phyloP scores from a whole-genome alignment of 306 rosid species.

The Mimosa pudica region DNA sequence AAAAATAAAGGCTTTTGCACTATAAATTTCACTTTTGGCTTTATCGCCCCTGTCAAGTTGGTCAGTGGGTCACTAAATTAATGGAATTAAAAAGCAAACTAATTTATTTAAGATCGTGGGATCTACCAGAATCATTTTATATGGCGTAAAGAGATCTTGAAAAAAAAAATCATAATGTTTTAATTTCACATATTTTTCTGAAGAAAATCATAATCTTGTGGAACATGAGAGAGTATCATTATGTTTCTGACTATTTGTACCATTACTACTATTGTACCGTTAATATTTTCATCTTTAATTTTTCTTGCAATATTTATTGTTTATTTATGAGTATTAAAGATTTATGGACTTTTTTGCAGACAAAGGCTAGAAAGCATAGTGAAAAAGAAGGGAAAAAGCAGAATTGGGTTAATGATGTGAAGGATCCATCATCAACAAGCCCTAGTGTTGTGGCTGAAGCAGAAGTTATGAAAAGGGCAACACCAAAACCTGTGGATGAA shows the following conservation, averaged over 20 bases:
- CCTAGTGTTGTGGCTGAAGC: constrained; percentile 36
- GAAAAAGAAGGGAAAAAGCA: constrained; percentile 59
- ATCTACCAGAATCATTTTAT: background rate
- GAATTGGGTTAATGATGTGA: constrained; percentile 47
- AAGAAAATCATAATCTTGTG: background rate
- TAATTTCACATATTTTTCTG: no score
- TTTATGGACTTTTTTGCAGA: constrained; percentile 48
- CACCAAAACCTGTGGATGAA: constrained; percentile 77
- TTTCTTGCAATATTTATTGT: background rate
- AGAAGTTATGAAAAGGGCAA: constrained; percentile 34
- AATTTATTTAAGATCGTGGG: background rate
- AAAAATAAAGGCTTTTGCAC: background rate
- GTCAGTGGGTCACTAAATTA: background rate
- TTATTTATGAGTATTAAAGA: constrained; percentile 2
- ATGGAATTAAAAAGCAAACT: background rate
- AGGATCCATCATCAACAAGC: constrained; percentile 34
- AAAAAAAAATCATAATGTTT: background rate
- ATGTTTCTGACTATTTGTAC: background rate
- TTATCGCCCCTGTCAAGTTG: background rate
- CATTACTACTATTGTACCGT: background rate
- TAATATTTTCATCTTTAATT: background rate
- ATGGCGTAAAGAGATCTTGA: background rate
- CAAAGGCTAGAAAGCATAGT: constrained; percentile 45
- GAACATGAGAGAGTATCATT: background rate
- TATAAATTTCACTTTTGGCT: background rate